Conservation (phyloP, 441 rosid genomes). For the Geranium incanum region DNA sequence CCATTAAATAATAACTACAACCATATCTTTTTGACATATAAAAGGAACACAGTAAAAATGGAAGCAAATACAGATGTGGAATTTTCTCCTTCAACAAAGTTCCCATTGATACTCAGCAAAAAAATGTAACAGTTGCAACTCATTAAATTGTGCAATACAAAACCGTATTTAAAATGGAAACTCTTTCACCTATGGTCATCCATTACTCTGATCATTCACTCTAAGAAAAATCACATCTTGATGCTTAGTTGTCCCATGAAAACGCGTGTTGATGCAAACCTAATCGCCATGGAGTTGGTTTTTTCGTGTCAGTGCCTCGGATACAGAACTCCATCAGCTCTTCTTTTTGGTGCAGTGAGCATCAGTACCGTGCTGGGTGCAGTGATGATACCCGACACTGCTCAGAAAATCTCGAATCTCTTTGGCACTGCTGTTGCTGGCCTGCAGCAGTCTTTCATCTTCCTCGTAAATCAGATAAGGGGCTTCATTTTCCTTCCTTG, state of each 20-base stretch:
- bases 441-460: constrained; percentile 75
- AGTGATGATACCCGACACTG: constrained; percentile 55
- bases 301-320: neutral
- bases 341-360: constrained; percentile 55
- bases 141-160: too few relatives aligned
- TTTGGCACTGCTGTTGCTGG: constrained; percentile 80
- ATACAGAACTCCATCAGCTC: constrained; percentile 14
- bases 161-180: neutral
- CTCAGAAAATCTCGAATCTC: constrained; percentile 61
- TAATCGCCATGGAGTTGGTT: constrained; percentile 11
- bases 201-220: too few relatives aligned
- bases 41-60: too few relatives aligned
- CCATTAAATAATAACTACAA: too few relatives aligned
- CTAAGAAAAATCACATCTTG: neutral
- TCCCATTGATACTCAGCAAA: neutral
- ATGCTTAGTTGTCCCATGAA: neutral
- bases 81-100: too few relatives aligned
- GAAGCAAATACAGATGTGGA: too few relatives aligned
- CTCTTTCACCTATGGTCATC: neutral
- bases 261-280: neutral
- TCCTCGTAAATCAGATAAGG: constrained; percentile 89
- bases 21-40: too few relatives aligned
- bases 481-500: constrained; percentile 63
- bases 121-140: too few relatives aligned
- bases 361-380: constrained; percentile 74